Evolutionary conservation across 371 early-diverging fungal genomes (phyloP), one percentile per base, ranked within the genome.

Genomic region (Dichotomocladium elegans): DNA sequence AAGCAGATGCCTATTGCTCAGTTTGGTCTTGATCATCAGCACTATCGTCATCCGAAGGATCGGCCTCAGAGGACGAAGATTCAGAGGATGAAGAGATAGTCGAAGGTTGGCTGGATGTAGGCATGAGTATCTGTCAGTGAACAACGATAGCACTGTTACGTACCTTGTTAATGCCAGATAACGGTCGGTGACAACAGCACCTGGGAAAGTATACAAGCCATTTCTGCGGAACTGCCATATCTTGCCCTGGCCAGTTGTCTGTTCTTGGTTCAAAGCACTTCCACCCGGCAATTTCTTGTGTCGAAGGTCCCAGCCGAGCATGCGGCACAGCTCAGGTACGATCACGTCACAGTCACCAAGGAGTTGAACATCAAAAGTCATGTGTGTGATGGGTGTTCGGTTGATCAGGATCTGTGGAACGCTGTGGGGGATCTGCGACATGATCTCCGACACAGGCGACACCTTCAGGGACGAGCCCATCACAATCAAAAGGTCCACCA

Each of bases 401-500:
- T 97, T 97, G 62, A 97, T 94, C 4, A 95, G 72, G 14, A 97
- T 85, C 51, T 93, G 94, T 0, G 96, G 96, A 0, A 96, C 87
- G 19, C 72, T 57, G 29, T 81, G 87, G 3, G 95, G 96, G 30
- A 94, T 79, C 45, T 76, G 81, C 27, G 85, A 77, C 86, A 92
- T 90, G 43, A 96, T 91, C 29, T 90, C 88, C 3, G 92, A 90
- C 1, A 97, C 95, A 4, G 98, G 98, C 0, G 93, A 87, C 1
- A 97, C 96, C 59, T 93, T 93, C n/a, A 97, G 72, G n/a, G 90
- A 90, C 27, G 91, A 90, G 2, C 98, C 98, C 77, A 97, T 96
- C 7, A 95, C 98, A 31, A 97, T 82, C 17, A 97, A 63, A 26
- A 97, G 60, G 66, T 97, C 96, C 14, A 86, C 88, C 24, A 86